phyloP scores from a whole-genome alignment of 2,329 filamentous ascomycete species.

The Trichoderma guizhouense region DNA sequence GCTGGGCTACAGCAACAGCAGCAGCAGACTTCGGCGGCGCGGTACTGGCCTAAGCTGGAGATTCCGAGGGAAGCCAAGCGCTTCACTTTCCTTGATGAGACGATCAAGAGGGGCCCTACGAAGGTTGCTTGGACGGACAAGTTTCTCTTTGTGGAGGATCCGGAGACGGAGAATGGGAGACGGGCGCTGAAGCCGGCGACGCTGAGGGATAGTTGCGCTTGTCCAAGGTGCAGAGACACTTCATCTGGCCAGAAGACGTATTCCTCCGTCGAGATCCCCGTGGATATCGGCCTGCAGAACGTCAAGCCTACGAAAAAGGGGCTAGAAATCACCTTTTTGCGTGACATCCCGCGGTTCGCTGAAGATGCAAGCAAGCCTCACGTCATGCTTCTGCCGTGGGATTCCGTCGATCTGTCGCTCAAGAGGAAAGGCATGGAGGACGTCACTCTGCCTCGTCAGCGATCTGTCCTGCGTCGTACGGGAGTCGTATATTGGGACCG shows the following conservation, averaged over 20 bases:
- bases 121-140: slow-evolving; percentile 27
- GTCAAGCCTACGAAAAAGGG: slow-evolving; percentile 35
- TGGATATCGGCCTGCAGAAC: slow-evolving; percentile 30
- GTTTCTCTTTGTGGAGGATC: slow-evolving; percentile 31
- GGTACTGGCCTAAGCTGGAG: slow-evolving; percentile 20
- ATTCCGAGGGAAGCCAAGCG: slow-evolving; percentile 20
- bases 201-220: slow-evolving; percentile 55
- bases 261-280: slow-evolving; percentile 40
- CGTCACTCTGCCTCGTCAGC: slow-evolving; percentile 25
- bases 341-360: slow-evolving; percentile 38
- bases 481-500: slow-evolving; percentile 43
- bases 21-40: slow-evolving; percentile 8
- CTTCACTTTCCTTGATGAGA: slow-evolving; percentile 13
- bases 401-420: slow-evolving; percentile 36
- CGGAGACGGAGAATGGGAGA: slow-evolving; percentile 21
- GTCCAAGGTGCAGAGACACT: slow-evolving; percentile 50
- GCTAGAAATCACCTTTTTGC: slow-evolving; percentile 59
- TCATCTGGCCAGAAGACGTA: slow-evolving; percentile 60
- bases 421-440: slow-evolving; percentile 23
- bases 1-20: background rate
- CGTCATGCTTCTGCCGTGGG: slow-evolving; percentile 32
- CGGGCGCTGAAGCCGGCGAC: slow-evolving; percentile 28
- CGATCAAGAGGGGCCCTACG: slow-evolving; percentile 17
- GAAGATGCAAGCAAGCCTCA: slow-evolving; percentile 31
- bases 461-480: slow-evolving; percentile 31